Base-by-base conservation (phyloP, 805 yeast genomes). In the Kluyveromyces aestuarii region DNA sequence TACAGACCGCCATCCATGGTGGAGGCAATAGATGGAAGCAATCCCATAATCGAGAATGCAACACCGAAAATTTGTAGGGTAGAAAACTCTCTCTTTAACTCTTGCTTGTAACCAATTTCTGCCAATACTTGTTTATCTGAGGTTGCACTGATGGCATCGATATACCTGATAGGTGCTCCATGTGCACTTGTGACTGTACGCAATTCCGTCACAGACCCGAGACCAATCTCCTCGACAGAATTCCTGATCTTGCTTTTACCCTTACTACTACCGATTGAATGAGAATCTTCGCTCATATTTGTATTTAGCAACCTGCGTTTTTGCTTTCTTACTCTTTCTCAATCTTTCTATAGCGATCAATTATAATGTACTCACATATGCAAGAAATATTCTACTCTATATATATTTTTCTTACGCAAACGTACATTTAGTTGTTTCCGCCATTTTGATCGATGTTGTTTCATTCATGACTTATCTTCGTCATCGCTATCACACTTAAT, bases 1-100 rank as follows among this genome's bases (percentile, higher is more conserved):
- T 73, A 61, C 18, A 55, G 48, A 19, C 56, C 58, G 27, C 53
- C 55, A 43, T 52, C 54, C 43, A 54, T 48, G 16, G 56, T 53
- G 8, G 84, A 76, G 0, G 84, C 76, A 45, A 81, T 77, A 18
- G 81, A 74, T 1, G 84, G 84, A 44, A 81, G 68, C 45, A 81
- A 64, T 11, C 85, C 82, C 85, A 82, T 81, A 58, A 82, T 80
- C 18, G 79, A 73, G 57, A 80, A 81, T 4, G 86, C 83, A 46
- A 81, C 77, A 48, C 84, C 85, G 58, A 82, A 82, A 40, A 80
- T 80, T 60, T 80, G 83, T 35, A 78, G 52, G 8, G 82, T 75
- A 2, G 81, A 72, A 58, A 79, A 82, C 38, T 72, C 72, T 62
- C 89, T 73, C 44, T 70, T 72, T 46, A 82, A 69, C 57, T 82